Base-by-base conservation (phyloP, 257 asterid species). In the Nicotiana sylvestris region DNA sequence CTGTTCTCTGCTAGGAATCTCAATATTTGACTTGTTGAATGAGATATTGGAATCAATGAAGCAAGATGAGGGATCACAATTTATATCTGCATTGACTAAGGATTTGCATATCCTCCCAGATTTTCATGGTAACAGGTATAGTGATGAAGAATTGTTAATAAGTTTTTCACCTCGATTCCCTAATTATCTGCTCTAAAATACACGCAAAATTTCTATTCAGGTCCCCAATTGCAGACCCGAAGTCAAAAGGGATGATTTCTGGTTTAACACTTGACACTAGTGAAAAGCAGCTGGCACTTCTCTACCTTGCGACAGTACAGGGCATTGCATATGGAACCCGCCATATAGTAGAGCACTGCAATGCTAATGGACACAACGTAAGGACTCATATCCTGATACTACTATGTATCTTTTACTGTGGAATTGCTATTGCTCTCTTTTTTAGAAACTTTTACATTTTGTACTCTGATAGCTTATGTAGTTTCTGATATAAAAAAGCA, bases 221-320 rank as follows among this genome's bases (percentile, higher is more conserved):
- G 89, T 96, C 99, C 81, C 99, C 99, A 30, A 82, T 93, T 89
- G 98, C 99, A 87, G 99, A 96, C 87, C 99, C 99, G 65, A 82
- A 85, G 56, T 93, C 97, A 3, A 96, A 93, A 90, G 99, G 99
- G 82, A 84, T 94, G 77, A 78, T 96, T 76, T 88, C 90, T 87
- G 99, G 99, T 83, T 87, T 96, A 83, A 91, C 96, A 81, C 95
- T 96, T 70, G 98, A 94, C 88, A 82, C 97, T 79, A 89, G 95
- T 84, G 99, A 93, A 83, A 91, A 90, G 56, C 99, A 96, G 87
- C 89, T 96, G 80, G 98, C 98, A 77, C 95, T 93, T 88, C 90
- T 90, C 61, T 94, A 96, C 90, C 97, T 96, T 77, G 96, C 99
- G 81, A 85, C 95, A 2, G 87, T 94, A 53, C 99, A 96, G 86